Evolutionary conservation across 2,329 filamentous ascomycete species (phyloP).

Genomic region (Decorospora gaudefroyi): DNA sequence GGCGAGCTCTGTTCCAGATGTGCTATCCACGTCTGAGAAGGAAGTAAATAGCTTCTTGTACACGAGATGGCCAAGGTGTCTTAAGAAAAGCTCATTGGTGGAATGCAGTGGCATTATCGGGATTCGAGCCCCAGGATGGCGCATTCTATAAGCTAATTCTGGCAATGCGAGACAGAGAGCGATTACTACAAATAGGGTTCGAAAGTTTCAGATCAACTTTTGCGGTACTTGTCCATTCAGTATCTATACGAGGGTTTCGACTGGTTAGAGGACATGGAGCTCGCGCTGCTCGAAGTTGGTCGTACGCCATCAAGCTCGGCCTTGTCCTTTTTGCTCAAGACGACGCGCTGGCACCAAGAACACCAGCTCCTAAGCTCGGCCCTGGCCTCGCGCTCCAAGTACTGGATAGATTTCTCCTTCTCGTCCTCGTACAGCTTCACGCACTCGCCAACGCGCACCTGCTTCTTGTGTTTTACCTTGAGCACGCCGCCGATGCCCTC

Average conservation of each 20-base stretch:
- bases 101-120: too few relatives aligned
- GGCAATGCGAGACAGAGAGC: too few relatives aligned
- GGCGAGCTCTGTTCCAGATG: too few relatives aligned
- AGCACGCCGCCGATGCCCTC: slow-evolving; percentile 87
- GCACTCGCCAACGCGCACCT: slow-evolving; percentile 78
- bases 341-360: slow-evolving; percentile 82
- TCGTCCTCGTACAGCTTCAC: slow-evolving; percentile 81
- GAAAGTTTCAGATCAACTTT: too few relatives aligned
- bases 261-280: slow-evolving; percentile 20
- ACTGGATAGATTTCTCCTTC: slow-evolving; percentile 53
- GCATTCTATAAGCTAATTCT: too few relatives aligned
- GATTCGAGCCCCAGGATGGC: too few relatives aligned
- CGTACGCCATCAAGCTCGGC: slow-evolving; percentile 21
- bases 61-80: too few relatives aligned
- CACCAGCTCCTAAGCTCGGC: slow-evolving; percentile 81
- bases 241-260: slow-evolving; percentile 9
- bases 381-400: slow-evolving; percentile 70
- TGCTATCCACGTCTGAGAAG: too few relatives aligned
- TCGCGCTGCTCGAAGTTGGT: slow-evolving; percentile 24
- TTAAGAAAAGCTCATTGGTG: too few relatives aligned
- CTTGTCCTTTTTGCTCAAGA: slow-evolving; percentile 62
- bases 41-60: too few relatives aligned
- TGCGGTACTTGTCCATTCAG: too few relatives aligned
- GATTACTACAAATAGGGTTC: too few relatives aligned
- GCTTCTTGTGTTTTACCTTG: slow-evolving; percentile 84